Conservation (phyloP, 345 rosid species). For the Geranium brycei region DNA sequence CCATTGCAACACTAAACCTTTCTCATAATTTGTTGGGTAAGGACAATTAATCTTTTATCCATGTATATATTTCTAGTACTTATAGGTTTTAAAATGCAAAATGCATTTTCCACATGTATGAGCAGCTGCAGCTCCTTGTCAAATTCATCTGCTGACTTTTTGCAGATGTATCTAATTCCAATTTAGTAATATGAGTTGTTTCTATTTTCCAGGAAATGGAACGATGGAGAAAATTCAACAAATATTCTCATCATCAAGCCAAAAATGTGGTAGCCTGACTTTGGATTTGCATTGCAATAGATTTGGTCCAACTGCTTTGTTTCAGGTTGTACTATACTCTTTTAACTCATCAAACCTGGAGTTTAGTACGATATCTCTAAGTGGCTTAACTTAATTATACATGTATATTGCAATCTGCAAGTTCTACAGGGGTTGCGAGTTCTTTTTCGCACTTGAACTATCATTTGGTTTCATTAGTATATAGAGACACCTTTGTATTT, state of each 20-base stretch:
- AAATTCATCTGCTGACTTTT: neutral
- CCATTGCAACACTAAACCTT: conserved; percentile 60
- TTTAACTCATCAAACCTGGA: neutral
- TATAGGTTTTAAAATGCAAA: neutral
- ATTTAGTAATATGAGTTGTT: neutral
- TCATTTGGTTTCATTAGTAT: no score
- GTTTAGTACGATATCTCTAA: neutral
- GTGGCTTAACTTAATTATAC: neutral
- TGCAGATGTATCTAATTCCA: neutral
- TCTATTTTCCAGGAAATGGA: conserved; percentile 56
- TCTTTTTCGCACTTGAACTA: neutral
- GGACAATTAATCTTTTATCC: conserved; percentile 7
- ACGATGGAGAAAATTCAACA: conserved; percentile 84
- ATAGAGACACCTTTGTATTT: neutral
- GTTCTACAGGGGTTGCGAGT: neutral
- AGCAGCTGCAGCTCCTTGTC: neutral
- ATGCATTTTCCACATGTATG: neutral
- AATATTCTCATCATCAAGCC: conserved; percentile 52
- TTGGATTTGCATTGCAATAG: conserved; percentile 94
- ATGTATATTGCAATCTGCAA: neutral
- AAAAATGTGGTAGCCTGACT: conserved; percentile 64
- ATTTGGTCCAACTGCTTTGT: conserved; percentile 85
- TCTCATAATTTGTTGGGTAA: conserved; percentile 90
- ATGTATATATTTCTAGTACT: neutral
- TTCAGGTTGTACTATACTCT: conserved; percentile 45